Base-by-base conservation (phyloP, 2,329 filamentous ascomycete species). In the Thelonectria rubi region DNA sequence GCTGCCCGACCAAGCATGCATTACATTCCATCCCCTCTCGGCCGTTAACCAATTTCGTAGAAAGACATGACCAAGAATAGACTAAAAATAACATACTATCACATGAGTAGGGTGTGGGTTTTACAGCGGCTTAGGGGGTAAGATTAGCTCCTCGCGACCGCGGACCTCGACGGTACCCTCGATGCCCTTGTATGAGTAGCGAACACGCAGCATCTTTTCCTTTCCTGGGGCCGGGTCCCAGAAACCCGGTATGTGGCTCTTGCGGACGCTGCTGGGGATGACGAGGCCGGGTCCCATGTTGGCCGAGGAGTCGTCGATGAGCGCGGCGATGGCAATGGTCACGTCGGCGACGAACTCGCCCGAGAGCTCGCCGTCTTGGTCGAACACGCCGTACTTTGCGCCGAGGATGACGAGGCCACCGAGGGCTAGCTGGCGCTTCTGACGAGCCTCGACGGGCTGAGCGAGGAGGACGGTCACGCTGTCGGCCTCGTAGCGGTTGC, bases 321-420 rank as follows among this genome's bases (percentile, higher is more conserved):
- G 69, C n/a, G 81, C 80, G 15, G 79, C 78, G 26, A 84, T 66
- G 3, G 81, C 79, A 12, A 83, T 74, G 3, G 81, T 84, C 17
- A 84, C 82, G 60, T 85, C 82, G 21, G 81, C 81, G 12, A 82
- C 79, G 65, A 82, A 80, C 43, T 79, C 78, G 14, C 72, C 72
- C n/a, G 73, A 70, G 67, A 76, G 75, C 14, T 65, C 64, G n/a
- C 65, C 65, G 11, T 71, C 68, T 21, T 71, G 69, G 14, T 73
- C 73, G 39, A 71, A 72, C 15, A 80, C 75, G 20, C 82, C 82
- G 60, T 81, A 84, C 66, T 80, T 82, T 56, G 82, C 82, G 59
- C 77, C 79, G 52, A 82, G 58, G n/a, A 85, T 78, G 12, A 82
- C 78, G n/a, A 85, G 75, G 1, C 79, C 79, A 21, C 78, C 76